Base-by-base conservation (phyloP, 306 rosid species). In the Oxytropis ochrocephala region DNA sequence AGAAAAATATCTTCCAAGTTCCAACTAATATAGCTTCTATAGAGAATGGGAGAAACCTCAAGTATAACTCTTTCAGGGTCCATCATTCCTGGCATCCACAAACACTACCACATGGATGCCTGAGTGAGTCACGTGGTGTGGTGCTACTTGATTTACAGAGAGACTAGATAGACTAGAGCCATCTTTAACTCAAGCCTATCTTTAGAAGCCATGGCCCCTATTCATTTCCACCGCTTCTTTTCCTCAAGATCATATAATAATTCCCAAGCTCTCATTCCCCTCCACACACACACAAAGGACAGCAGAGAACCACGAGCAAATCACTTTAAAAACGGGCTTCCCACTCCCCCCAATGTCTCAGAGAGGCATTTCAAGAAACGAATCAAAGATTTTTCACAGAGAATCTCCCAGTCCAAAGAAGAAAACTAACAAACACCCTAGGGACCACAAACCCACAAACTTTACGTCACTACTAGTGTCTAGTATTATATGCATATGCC, bases 21-120 rank as follows among this genome's bases (percentile, higher is more conserved):
- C 43, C 55, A 55, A 63, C 59, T 39, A 59, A 16, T 50, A 72
- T 67, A 38, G 47, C 54, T 19, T 52, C 10, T 5, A 44, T 2
- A 17, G 16, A 70, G 13, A 29, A 67, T 55, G 8, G 11, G 7
- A 62, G 82, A 73, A 62, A 73, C 61, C 69, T 62, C 35, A 68
- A 67, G 68, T 18, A 61, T 4, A 81, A 63, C 74, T 62, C 52
- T 39, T 73, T 50, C 58, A 69, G 79, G 82, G 85, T 60, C 77
- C 85, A 73, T 81, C 76, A 69, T 69, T 73, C 42, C 63, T 64
- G 71, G 73, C 70, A 62, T 77, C 76, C 74, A 67, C 79, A 77
- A 68, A 55, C 77, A 68, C 42, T 9, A 73, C 68, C 82, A 81
- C 80, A 73, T 69, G 85, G 77, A 77, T 73, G 43, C 70, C 79